Conservation (phyloP, 345 rosid genomes). For the Erysimum cheiranthoides region DNA sequence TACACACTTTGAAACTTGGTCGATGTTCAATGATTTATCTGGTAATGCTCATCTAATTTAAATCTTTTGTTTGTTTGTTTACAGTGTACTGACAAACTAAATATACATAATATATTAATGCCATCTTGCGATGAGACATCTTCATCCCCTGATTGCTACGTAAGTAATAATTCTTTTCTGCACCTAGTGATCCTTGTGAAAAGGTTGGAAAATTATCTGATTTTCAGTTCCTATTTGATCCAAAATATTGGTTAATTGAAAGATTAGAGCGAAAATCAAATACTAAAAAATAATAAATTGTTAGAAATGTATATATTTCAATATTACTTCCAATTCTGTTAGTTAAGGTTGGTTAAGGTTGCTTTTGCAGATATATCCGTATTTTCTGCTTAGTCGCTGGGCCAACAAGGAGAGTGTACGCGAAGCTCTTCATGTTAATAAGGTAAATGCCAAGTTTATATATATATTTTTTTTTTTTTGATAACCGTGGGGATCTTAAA, state of each 20-base stretch:
- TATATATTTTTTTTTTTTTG: no score
- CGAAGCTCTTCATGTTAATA: constrained; percentile 29
- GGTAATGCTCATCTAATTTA: background rate
- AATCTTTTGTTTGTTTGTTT: background rate
- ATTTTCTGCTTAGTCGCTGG: constrained; percentile 1
- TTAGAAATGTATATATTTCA: no score
- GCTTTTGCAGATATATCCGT: constrained; percentile 23
- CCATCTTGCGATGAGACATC: constrained; percentile 22
- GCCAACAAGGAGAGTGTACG: constrained; percentile 31
- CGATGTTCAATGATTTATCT: background rate
- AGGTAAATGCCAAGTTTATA: constrained; percentile 15
- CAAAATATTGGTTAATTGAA: no score
- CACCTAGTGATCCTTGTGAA: background rate
- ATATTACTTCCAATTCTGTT: no score
- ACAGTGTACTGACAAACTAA: constrained; percentile 22
- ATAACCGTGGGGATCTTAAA: no score
- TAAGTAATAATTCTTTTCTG: constrained; percentile 5
- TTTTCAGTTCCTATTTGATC: no score
- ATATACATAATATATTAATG: background rate
- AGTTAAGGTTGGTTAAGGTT: no score
- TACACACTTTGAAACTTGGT: background rate
- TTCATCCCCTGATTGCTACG: constrained; percentile 13
- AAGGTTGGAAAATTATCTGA: background rate
- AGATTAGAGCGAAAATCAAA: no score
- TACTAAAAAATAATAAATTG: no score